Evolutionary conservation across 805 yeast species (phyloP).

Genomic region (Groenewaldozyma salmanticensis): DNA sequence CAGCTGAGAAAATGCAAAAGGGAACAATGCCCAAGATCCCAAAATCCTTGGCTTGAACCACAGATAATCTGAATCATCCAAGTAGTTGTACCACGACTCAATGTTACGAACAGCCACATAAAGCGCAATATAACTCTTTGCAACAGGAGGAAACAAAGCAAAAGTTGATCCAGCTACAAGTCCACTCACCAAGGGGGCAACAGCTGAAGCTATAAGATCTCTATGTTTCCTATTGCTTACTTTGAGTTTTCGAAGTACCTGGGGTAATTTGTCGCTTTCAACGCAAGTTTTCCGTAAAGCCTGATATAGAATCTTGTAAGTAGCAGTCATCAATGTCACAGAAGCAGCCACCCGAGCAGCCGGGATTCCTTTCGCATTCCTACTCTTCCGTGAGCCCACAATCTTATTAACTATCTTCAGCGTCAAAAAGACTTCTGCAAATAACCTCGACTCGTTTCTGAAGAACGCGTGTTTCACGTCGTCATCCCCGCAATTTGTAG

Average conservation of each 20-base stretch:
- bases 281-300: constrained; percentile 1
- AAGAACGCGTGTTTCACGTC: constrained; percentile 16
- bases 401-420: constrained; percentile 10
- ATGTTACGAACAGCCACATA: constrained; percentile 26
- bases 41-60: constrained; percentile 28
- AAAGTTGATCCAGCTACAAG: constrained; percentile 20
- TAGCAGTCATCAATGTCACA: constrained; percentile 11
- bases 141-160: constrained; percentile 21
- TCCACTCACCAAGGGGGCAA: constrained; percentile 18
- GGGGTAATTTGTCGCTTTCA: constrained; percentile 6
- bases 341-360: constrained; percentile 11
- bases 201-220: too few relatives aligned
- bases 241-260: constrained; percentile 3
- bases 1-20: constrained; percentile 31
- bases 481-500: constrained; percentile 10
- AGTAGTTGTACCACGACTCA: constrained; percentile 27
- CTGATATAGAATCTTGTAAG: constrained; percentile 11
- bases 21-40: constrained; percentile 33
- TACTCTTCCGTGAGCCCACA: constrained; percentile 7
- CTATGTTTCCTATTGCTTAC: too few relatives aligned
- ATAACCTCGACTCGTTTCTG: constrained; percentile 18
- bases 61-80: constrained; percentile 27
- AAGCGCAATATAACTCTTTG: constrained; percentile 24
- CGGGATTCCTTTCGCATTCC: not conserved
- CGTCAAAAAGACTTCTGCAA: constrained; percentile 12